Evolutionary conservation across 2,329 filamentous ascomycete genomes (phyloP).

Genomic region (Neonectria punicea): DNA sequence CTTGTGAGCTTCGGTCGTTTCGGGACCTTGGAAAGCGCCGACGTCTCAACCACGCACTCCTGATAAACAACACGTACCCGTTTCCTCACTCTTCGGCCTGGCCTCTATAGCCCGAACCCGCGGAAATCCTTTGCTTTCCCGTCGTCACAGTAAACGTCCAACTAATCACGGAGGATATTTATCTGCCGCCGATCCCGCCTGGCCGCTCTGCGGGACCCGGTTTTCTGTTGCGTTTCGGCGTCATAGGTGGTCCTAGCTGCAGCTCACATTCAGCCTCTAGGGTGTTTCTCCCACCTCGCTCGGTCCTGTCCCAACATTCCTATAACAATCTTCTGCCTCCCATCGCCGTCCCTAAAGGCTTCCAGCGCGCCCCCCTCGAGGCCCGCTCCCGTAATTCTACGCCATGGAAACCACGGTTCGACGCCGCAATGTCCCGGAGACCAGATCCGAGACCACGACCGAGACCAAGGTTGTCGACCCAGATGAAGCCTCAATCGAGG

Average conservation of each 20-base stretch:
- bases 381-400: slow-evolving; percentile 21
- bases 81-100: slow-evolving; percentile 1
- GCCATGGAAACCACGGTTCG: slow-evolving; percentile 49
- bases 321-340: slow-evolving; percentile 7
- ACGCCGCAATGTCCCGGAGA: slow-evolving; percentile 45
- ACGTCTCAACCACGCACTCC: slow-evolving; percentile 3
- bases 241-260: slow-evolving; percentile 36
- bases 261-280: neutral
- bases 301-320: slow-evolving; percentile 7
- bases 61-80: neutral
- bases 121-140: neutral
- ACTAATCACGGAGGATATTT: neutral
- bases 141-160: neutral
- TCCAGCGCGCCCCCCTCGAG: slow-evolving; percentile 33
- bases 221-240: slow-evolving; percentile 36
- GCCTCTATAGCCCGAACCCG: slow-evolving; percentile 5
- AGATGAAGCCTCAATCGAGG: slow-evolving; percentile 36
- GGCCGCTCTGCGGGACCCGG: slow-evolving; percentile 31
- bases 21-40: slow-evolving; percentile 2
- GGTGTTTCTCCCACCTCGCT: neutral
- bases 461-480: neutral
- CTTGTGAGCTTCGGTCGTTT: slow-evolving; percentile 13
- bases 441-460: slow-evolving; percentile 15
- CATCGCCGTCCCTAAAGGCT: slow-evolving; percentile 19
- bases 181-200: neutral